These are phyloP conservation scores for Nowakowskiella sp. DNA, from an alignment of 192 early-diverging fungal species.

Conservation along the genomic window DNA sequence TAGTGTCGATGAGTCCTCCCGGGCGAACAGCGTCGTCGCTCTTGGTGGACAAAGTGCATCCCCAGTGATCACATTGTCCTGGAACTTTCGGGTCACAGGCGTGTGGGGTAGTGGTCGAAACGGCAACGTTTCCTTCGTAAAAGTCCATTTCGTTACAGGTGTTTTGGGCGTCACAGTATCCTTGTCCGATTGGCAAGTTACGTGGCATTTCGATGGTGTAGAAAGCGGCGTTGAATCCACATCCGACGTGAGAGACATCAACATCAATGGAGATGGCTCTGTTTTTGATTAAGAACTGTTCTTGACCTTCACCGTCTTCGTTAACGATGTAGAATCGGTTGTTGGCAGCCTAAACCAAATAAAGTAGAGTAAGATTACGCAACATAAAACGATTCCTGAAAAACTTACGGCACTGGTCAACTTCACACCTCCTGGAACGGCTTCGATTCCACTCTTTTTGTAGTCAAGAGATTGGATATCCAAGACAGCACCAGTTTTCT, in stretches of 20 bases:
- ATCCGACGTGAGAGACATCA: conserved; percentile 26
- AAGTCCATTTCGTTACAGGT: conserved; percentile 27
- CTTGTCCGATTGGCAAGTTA: conserved; percentile 18
- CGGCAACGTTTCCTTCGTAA: conserved; percentile 22
- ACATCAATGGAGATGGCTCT: conserved; percentile 14
- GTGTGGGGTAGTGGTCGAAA: conserved; percentile 13
- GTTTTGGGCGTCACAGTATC: conserved; percentile 29
- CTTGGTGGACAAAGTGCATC: conserved; percentile 17
- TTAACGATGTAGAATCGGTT: no score
- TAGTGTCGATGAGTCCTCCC: conserved; percentile 18
- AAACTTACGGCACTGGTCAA: no score
- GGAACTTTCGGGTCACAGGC: conserved; percentile 9
- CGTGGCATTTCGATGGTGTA: conserved; percentile 23
- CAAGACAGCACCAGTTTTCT: no score
- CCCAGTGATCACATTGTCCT: conserved; percentile 31
- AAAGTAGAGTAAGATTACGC: no score
- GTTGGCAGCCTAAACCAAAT: no score
- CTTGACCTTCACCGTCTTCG: no score
- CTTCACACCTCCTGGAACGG: no score
- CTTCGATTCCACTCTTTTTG: no score
- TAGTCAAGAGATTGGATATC: no score
- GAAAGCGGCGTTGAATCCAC: conserved; percentile 30
- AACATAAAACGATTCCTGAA: no score
- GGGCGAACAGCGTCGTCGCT: conserved; percentile 11
- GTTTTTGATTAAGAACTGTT: no score